Evolutionary conservation across 1,284 basidiomycete genomes (phyloP), one percentile per base, ranked within the genome.

Genomic region (Athelia psychrophila): DNA sequence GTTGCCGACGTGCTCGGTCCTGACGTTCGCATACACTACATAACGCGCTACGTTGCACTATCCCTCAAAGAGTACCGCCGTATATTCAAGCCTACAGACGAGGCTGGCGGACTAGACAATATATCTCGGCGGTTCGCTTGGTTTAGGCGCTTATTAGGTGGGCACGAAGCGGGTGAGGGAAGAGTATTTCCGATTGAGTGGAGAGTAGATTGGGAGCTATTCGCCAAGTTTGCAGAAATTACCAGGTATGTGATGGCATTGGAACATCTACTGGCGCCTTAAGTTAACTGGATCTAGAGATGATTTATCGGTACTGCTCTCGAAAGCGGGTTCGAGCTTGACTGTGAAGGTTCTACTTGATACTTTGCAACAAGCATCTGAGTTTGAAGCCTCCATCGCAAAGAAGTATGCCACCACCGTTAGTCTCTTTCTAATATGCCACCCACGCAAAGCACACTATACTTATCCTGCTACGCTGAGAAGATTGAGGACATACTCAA

Each of bases 81-180:
- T 16, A 96, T 99, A 64, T 99, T 99, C 72, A 85, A 91, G 54
- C 80, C 88, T 2, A 86, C 86, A 1, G 93, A 96, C 61, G 95
- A 98, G 71, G 90, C 97, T 0, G 97, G 96, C 1, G 94, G 98
- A 66, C 78, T 99, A 44, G 97, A 99, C 71, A 99, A 99, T 58
- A 81, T 98, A 4, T 84, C 92, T 0, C 79, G 96, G 16, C 83
- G 97, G 35, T 99, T 95, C 60, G 93, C 95, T 2, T 99, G 95
- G 94, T 98, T 98, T 72, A 78, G 91, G 20, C 80, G 95, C n/a
- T 70, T 96, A n/a, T 72, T 99, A 32, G 85, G 90, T 58, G 84
- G 83, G 6, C 92, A 97, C 66, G 93, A 98, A 59, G 82, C 89
- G 18, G 95, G 98, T 61, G 88, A 91, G 55, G 87, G 86, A 0